Evolutionary conservation across 306 rosid genomes (phyloP).

Genomic region (Malus asiatica): DNA sequence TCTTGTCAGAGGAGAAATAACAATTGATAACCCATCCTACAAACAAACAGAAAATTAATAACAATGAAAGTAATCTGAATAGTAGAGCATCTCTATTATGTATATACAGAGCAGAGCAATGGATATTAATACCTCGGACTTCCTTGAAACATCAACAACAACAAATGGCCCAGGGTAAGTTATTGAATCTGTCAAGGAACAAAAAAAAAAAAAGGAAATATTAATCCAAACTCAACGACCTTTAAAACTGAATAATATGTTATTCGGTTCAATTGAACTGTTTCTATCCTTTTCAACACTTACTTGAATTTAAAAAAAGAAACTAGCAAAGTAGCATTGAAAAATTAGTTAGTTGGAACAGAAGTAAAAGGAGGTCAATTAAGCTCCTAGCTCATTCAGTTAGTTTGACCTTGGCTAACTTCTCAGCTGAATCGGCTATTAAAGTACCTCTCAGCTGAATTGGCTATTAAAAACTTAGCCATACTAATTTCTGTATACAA

Average conservation of each 20-base stretch:
- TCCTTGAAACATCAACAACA: conserved; percentile 61
- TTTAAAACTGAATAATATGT: background rate
- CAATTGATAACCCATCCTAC: conserved; percentile 67
- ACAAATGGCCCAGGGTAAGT: conserved; percentile 78
- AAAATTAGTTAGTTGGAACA: background rate
- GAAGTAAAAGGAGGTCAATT: background rate
- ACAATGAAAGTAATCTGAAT: background rate
- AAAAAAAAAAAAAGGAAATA: conserved; percentile 13
- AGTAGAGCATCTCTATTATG: background rate
- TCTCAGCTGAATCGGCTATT: background rate
- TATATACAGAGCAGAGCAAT: conserved; percentile 10
- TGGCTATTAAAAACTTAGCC: background rate
- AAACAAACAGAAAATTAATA: conserved; percentile 6
- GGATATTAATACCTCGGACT: conserved; percentile 57
- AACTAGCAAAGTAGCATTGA: background rate
- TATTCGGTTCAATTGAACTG: background rate
- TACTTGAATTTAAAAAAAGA: background rate
- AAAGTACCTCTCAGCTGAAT: background rate
- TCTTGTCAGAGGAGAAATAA: conserved; percentile 64
- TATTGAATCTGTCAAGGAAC: conserved; percentile 54
- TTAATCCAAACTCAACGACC: conserved; percentile 9
- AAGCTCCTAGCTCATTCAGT: too few relatives aligned
- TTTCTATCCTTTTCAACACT: background rate
- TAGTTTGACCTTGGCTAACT: background rate
- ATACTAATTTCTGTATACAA: background rate